Evolutionary conservation across 2,329 filamentous ascomycete genomes (phyloP).

Genomic region (Tolypocladium amazonense): DNA sequence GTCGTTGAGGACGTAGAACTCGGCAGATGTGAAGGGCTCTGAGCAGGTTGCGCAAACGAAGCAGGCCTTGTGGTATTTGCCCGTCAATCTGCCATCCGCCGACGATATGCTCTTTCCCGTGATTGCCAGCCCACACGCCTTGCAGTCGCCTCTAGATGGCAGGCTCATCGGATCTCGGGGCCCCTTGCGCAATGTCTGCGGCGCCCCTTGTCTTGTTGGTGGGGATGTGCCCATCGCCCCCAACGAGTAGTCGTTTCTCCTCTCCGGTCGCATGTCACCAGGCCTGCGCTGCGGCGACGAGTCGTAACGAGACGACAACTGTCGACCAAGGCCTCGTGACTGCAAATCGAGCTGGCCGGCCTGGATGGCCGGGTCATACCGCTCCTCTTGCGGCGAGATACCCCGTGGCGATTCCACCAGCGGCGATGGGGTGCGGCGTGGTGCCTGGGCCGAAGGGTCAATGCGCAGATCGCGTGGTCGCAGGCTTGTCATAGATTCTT

Average conservation of each 20-base stretch:
- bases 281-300: slow-evolving; percentile 1
- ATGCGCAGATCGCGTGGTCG: slow-evolving; percentile 18
- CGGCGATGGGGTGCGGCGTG: slow-evolving; percentile 12
- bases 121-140: slow-evolving; percentile 69
- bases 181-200: slow-evolving; percentile 18
- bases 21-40: slow-evolving; percentile 71
- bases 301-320: slow-evolving; percentile 3
- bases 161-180: slow-evolving; percentile 27
- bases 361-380: slow-evolving; percentile 12
- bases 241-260: neutral
- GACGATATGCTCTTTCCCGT: slow-evolving; percentile 88
- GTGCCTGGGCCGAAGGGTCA: slow-evolving; percentile 20
- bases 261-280: neutral
- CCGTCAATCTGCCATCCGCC: slow-evolving; percentile 81
- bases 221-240: neutral
- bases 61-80: slow-evolving; percentile 89
- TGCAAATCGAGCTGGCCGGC: slow-evolving; percentile 5
- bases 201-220: neutral
- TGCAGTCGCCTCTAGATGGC: slow-evolving; percentile 63
- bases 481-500: slow-evolving; percentile 34
- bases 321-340: slow-evolving; percentile 3
- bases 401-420: slow-evolving; percentile 17
- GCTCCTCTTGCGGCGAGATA: slow-evolving; percentile 12
- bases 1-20: slow-evolving; percentile 87
- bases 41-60: slow-evolving; percentile 84